Conservation (phyloP, 2,329 filamentous ascomycete genomes). For the Aspergillus cejpii region DNA sequence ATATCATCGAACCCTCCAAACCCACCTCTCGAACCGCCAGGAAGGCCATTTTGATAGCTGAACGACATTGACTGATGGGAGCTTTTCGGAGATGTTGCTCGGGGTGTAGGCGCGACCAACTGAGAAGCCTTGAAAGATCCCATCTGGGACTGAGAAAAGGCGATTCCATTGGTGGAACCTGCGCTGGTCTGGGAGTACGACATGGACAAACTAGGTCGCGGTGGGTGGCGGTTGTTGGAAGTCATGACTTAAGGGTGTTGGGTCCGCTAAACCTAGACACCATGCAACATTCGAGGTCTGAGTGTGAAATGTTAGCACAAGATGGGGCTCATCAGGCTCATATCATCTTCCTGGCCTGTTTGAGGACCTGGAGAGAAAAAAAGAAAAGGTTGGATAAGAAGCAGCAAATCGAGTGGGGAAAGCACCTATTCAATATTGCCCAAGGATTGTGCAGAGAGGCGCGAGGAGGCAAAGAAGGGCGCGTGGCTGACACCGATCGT, state of each 20-base stretch:
- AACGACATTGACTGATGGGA: slow-evolving; percentile 42
- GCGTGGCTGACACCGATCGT: slow-evolving; percentile 26
- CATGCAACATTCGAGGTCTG: slow-evolving; percentile 7
- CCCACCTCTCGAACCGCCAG: slow-evolving; percentile 27
- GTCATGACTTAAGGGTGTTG: slow-evolving; percentile 21
- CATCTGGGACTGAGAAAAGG: slow-evolving; percentile 37
- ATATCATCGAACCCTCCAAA: slow-evolving; percentile 39
- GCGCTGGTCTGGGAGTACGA: slow-evolving; percentile 38
- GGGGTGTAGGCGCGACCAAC: slow-evolving; percentile 41
- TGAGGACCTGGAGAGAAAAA: slow-evolving; percentile 4
- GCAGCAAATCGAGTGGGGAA: slow-evolving; percentile 17
- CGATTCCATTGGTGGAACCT: slow-evolving; percentile 34
- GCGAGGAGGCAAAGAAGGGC: slow-evolving; percentile 29
- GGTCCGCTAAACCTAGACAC: slow-evolving; percentile 6
- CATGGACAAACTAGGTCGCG: slow-evolving; percentile 28
- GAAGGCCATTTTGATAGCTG: slow-evolving; percentile 34
- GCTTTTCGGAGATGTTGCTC: slow-evolving; percentile 38
- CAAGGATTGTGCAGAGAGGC: slow-evolving; percentile 14
- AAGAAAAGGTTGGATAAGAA: slow-evolving; percentile 10
- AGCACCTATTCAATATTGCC: slow-evolving; percentile 22
- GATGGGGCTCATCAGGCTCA: background rate
- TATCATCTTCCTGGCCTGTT: background rate
- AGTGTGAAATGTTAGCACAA: slow-evolving; percentile 1
- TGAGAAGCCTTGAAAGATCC: slow-evolving; percentile 41
- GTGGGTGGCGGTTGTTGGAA: slow-evolving; percentile 26